Evolutionary conservation across 2,329 filamentous ascomycete species (phyloP), one percentile per base, ranked within the genome.

Genomic region (Colletotrichum liriopes): DNA sequence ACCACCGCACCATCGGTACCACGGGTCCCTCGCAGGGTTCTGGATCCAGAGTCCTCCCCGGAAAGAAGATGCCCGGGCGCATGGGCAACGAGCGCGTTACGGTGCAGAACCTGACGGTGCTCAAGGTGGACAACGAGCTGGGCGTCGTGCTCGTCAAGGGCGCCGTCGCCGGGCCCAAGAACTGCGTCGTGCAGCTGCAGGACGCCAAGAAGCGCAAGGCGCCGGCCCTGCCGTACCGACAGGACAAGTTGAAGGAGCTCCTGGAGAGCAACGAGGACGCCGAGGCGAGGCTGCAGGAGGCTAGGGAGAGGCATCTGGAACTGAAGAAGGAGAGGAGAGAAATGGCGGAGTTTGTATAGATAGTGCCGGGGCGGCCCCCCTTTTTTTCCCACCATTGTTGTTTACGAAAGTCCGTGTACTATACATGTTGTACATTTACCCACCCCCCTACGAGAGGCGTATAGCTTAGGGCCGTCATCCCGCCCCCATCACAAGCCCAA

Each of bases 11-110:
- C 37, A 94, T 98, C 85, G 96, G 96, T 87, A 96, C 94, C 43
- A 89, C 93, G 9, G 96, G 96, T 81, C 94, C 93, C 72, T 93
- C 93, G 77, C 96, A 99, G 84, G 96, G 96, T 75, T 92, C 93
- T 80, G 96, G 96, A 84, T 97, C 94, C 74, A 91, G 96, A 84
- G 96, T 99, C 32, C 86, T 95, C 80, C 96, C 96, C 0, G 96
- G 96, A 73, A 99, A 99, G 90, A 96, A 95, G 85, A 99, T 99
- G 96, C 91, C 96, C 4, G 96, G 96, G 67, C 91, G 94, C 72
- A 98, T 99, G 96, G 96, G 96, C 75, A 93, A 93, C 75, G 90
- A 97, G 82, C 91, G 90, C 76, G 93, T 95, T 67, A 99, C 96
- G 59, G 89, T 96, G 70, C 95, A 98, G 88, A 98, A 97, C 83